Conservation (phyloP, 306 rosid species). For the Trifolium subterraneum region DNA sequence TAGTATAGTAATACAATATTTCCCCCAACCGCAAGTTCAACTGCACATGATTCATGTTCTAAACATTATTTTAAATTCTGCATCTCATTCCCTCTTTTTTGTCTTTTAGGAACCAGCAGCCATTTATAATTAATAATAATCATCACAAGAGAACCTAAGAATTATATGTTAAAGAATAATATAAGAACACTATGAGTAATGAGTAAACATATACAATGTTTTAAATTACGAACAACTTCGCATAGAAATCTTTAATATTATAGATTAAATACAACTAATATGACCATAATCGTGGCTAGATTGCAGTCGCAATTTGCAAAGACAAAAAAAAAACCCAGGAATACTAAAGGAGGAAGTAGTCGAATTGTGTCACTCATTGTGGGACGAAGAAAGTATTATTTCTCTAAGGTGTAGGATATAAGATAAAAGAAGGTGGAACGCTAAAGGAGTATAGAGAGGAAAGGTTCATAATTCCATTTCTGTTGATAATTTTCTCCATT, state of each 20-base stretch:
- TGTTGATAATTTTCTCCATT: too few species aligned
- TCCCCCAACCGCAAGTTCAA: background rate
- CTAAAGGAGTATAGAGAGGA: too few species aligned
- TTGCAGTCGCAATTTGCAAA: too few species aligned
- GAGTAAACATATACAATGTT: background rate
- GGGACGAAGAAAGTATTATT: too few species aligned
- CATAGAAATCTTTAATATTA: background rate
- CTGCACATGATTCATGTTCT: background rate
- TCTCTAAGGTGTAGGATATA: too few species aligned
- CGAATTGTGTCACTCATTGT: too few species aligned
- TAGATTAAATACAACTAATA: background rate
- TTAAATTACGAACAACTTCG: too few species aligned
- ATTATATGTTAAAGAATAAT: background rate
- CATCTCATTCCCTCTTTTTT: background rate
- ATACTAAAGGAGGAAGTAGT: too few species aligned
- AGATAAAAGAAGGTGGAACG: too few species aligned
- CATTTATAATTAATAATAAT: background rate
- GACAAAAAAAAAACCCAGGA: too few species aligned
- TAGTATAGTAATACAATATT: background rate
- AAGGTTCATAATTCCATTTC: too few species aligned
- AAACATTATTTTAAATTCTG: background rate
- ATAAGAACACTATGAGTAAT: too few species aligned
- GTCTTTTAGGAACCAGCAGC: background rate
- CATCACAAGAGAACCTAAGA: background rate
- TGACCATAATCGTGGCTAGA: background rate